phyloP scores from a whole-genome alignment of 2,329 filamentous ascomycete species.

The Dactylellina haptotyla region DNA sequence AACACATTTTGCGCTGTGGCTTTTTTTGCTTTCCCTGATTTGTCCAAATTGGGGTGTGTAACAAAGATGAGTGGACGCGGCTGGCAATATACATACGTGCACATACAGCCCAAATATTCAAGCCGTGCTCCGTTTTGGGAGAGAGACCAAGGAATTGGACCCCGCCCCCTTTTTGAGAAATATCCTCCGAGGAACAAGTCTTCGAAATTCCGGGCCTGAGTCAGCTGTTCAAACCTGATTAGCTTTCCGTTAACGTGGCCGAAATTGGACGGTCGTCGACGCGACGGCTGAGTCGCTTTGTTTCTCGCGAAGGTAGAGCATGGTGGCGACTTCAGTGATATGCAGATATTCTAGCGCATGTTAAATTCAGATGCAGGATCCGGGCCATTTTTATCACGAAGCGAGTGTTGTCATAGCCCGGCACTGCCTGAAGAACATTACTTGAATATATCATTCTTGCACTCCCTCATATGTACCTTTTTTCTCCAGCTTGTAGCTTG shows the following conservation, averaged over 20 bases:
- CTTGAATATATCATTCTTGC: no score
- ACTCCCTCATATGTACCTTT: no score
- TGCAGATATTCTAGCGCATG: no score
- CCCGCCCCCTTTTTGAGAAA: neutral
- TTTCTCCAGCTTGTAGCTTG: no score
- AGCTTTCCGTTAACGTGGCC: neutral
- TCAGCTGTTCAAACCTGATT: neutral
- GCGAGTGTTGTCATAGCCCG: no score
- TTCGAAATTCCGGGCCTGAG: neutral
- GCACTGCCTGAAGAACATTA: no score
- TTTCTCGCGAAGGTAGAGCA: no score
- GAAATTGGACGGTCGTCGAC: no score
- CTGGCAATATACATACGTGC: neutral
- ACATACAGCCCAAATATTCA: neutral
- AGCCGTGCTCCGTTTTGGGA: neutral
- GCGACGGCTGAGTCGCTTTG: no score
- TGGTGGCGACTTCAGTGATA: no score
- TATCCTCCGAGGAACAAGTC: neutral
- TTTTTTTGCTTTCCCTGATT: neutral
- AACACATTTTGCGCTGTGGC: neutral
- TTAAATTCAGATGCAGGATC: no score
- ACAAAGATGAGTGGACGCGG: neutral
- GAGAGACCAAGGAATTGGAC: neutral
- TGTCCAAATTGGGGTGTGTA: neutral
- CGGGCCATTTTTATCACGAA: no score